Evolutionary conservation across 306 rosid species (phyloP).

Genomic region (Castanea mollissima): DNA sequence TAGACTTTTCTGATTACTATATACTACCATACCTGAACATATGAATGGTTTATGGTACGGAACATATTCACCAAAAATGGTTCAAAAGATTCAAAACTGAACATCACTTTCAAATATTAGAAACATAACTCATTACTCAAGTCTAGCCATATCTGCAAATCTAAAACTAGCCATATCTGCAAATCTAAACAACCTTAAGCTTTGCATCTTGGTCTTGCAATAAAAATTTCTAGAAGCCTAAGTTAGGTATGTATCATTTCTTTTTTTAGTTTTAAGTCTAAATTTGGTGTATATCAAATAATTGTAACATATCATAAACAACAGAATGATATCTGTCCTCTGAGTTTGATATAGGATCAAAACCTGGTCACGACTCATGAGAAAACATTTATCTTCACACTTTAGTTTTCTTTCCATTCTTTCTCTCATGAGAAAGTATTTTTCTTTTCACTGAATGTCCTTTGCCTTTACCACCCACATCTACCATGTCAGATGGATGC

Average conservation of each 20-base stretch:
- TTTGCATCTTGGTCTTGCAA: background rate
- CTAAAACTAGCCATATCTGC: background rate
- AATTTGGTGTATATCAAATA: slow-evolving; percentile 5
- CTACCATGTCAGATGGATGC: slow-evolving; percentile 19
- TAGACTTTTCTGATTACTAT: background rate
- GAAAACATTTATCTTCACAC: slow-evolving; percentile 4
- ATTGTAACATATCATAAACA: background rate
- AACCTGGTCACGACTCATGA: background rate
- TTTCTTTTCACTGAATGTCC: slow-evolving; percentile 18
- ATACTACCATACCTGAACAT: background rate
- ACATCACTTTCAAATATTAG: background rate
- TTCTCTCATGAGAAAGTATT: background rate
- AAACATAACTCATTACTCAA: slow-evolving; percentile 1
- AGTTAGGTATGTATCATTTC: background rate
- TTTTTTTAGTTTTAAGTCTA: background rate
- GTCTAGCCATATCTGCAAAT: slow-evolving; percentile 2
- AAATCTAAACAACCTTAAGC: background rate
- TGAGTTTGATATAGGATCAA: slow-evolving; percentile 8
- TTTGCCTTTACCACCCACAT: slow-evolving; percentile 18
- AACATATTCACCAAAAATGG: background rate
- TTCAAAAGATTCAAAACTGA: background rate
- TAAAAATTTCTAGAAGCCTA: slow-evolving; percentile 1
- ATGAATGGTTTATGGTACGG: background rate
- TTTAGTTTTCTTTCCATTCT: slow-evolving; percentile 10
- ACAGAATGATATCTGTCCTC: background rate